Conservation (phyloP, 768 basidiomycete species). For the Tylopilus subfusipes region DNA sequence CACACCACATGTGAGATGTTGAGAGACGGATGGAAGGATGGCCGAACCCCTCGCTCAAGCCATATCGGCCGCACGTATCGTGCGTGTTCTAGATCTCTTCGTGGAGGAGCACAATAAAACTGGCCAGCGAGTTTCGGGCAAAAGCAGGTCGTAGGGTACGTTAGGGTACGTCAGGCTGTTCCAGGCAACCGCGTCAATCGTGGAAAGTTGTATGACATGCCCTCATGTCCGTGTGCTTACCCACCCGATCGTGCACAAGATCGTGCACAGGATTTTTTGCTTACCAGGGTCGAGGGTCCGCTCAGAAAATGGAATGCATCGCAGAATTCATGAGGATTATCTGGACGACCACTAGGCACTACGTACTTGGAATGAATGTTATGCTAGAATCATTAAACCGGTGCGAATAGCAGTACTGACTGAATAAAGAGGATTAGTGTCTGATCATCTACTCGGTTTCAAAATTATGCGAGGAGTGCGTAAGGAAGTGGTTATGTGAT, state of each 20-base stretch:
- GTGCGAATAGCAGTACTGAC: slow-evolving; percentile 24
- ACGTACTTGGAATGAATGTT: slow-evolving; percentile 24
- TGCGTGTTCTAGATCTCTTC: slow-evolving; percentile 2
- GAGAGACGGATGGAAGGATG: not conserved
- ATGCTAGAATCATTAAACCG: slow-evolving; percentile 32
- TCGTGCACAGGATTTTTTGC: slow-evolving; percentile 9
- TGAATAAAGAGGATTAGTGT: slow-evolving; percentile 33
- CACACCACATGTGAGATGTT: not conserved
- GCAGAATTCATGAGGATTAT: slow-evolving; percentile 7
- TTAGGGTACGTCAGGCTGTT: not conserved
- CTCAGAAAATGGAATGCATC: not conserved
- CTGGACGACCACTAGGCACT: slow-evolving; percentile 3
- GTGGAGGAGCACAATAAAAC: too few relatives aligned
- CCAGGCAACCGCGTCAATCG: not conserved
- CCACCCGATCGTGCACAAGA: not conserved
- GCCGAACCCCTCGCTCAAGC: not conserved
- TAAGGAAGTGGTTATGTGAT: slow-evolving; percentile 39
- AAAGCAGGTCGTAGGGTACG: slow-evolving; percentile 10
- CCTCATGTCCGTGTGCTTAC: not conserved
- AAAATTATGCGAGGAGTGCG: slow-evolving; percentile 33
- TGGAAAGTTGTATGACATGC: slow-evolving; percentile 1
- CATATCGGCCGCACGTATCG: too few relatives aligned
- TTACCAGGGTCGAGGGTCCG: slow-evolving; percentile 22
- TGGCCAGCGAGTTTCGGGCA: not conserved
- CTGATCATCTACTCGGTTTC: slow-evolving; percentile 30